Conservation (phyloP, 306 rosid species). For the Vicia villosa region DNA sequence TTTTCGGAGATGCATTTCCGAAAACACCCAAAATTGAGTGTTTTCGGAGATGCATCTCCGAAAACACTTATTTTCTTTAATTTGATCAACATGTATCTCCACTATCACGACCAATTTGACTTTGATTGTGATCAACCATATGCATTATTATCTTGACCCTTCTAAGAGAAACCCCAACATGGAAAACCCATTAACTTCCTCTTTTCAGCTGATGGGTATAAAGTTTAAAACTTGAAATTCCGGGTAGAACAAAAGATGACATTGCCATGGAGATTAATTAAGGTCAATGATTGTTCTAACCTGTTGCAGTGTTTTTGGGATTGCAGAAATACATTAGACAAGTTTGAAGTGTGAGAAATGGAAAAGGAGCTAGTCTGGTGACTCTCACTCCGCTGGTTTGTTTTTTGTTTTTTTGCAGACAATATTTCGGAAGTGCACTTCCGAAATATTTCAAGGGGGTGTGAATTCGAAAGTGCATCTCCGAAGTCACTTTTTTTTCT, state of each 20-base stretch:
- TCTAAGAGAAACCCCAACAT: constrained; percentile 34
- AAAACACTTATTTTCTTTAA: too few relatives aligned
- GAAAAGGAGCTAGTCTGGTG: too few relatives aligned
- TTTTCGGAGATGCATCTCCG: too few relatives aligned
- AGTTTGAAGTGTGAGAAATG: constrained; percentile 1
- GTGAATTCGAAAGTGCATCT: too few relatives aligned
- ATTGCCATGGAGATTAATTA: constrained; percentile 36
- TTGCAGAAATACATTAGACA: constrained; percentile 12
- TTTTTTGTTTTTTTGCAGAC: too few relatives aligned
- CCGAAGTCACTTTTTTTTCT: too few relatives aligned
- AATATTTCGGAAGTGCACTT: too few relatives aligned
- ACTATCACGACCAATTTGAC: constrained; percentile 33
- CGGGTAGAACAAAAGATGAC: constrained; percentile 32
- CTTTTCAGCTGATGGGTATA: constrained; percentile 30
- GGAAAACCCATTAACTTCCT: constrained; percentile 29
- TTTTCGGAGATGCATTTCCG: too few relatives aligned
- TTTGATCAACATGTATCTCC: too few relatives aligned
- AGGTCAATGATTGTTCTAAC: constrained; percentile 22
- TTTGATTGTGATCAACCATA: constrained; percentile 42
- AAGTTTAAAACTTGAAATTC: constrained; percentile 37
- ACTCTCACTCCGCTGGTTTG: too few relatives aligned
- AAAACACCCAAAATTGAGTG: too few relatives aligned
- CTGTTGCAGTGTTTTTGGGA: neutral
- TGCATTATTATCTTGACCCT: constrained; percentile 28
- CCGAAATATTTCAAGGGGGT: too few relatives aligned